A percentile compares a stretch with the other conserved stretches of the same genome.
Evolutionary conservation across 768 basidiomycete species (phyloP).

Genomic region (Austroboletus eburneus): DNA sequence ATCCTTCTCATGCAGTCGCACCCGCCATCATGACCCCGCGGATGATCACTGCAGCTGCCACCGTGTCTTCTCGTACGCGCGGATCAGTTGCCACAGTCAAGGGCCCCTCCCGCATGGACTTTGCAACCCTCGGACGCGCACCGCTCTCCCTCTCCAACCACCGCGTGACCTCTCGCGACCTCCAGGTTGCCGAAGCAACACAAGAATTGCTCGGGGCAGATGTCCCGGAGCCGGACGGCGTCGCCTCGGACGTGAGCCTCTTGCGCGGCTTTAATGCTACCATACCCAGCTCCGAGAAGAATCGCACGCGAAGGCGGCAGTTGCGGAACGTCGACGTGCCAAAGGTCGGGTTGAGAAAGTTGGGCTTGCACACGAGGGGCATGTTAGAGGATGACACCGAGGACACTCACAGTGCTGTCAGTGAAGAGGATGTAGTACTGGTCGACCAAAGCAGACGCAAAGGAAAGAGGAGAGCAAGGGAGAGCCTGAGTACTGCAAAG

Average conservation of each 20-base stretch:
- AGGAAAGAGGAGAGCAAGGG: constrained; percentile 48
- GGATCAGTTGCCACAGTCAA: constrained; percentile 28
- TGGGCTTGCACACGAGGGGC: constrained; percentile 77
- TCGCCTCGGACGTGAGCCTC: constrained; percentile 72
- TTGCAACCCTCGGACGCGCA: constrained; percentile 76
- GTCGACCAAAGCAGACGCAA: constrained; percentile 37
- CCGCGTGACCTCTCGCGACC: constrained; percentile 76
- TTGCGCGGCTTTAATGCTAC: constrained; percentile 93
- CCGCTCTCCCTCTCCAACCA: constrained; percentile 63
- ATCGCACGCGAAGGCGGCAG: constrained; percentile 71
- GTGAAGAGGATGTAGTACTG: constrained; percentile 72
- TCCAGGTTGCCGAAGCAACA: constrained; percentile 79
- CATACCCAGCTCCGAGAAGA: constrained; percentile 81
- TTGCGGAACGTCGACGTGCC: constrained; percentile 77
- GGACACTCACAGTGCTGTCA: constrained; percentile 60
- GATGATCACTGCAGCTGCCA: constrained; percentile 69
- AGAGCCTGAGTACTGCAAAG: constrained; percentile 66
- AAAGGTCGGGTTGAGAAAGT: constrained; percentile 70
- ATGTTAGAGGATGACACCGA: constrained; percentile 49
- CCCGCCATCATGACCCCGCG: constrained; percentile 88
- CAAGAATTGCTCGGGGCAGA: constrained; percentile 68
- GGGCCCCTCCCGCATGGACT: constrained; percentile 49
- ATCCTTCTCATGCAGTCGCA: constrained; percentile 53
- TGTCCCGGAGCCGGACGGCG: constrained; percentile 69
- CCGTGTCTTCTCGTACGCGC: constrained; percentile 52